Base-by-base conservation (phyloP, 345 rosid genomes). In the Melaleuca alternifolia region DNA sequence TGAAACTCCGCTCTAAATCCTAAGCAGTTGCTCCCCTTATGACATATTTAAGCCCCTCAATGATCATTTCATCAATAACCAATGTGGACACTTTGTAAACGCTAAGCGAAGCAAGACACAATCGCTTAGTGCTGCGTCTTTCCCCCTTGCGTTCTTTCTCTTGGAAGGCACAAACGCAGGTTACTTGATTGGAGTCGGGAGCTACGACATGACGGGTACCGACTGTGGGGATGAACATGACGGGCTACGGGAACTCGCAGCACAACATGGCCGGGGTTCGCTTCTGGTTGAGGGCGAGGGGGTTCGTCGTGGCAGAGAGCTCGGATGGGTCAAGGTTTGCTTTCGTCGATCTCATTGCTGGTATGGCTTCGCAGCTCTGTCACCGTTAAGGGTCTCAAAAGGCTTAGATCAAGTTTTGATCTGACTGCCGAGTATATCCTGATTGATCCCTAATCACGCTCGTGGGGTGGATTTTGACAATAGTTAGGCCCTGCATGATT, bases 281-380 rank as follows among this genome's bases (percentile, higher is more conserved):
- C 91, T 93, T 94, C 89, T 87, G 94, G 75, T 89, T 94, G 14
- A 87, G 95, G 87, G 94, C 93, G 0, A 89, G 96, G 85, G 81
- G 92, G 71, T 94, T 94, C 82, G 84, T 94, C 9, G 92, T 92
- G 50, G 93, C 93, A 3, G 93, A 93, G 46, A 83, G 88, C 65
- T 33, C 87, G 15, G 6, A 75, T 2, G 91, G 93, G 54, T 48
- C 91, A n/a, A 89, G 95, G 88, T 93, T 94, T 82, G 93, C 92
- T 21, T 93, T 93, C 79, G 92, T 94, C 41, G 93, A 94, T 84
- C 95, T 92, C 52, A 94, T 92, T 28, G 94, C 94, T 0, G 92
- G 96, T 50, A 94, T 91, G 96, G 95, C 96, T 61, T 94, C 95
- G 13, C 95, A 94, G 84, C 93, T 93, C 14, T n/a, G 92, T 94